phyloP scores from a whole-genome alignment of 2,329 filamentous ascomycete genomes.

The Calonectria pauciramosa region DNA sequence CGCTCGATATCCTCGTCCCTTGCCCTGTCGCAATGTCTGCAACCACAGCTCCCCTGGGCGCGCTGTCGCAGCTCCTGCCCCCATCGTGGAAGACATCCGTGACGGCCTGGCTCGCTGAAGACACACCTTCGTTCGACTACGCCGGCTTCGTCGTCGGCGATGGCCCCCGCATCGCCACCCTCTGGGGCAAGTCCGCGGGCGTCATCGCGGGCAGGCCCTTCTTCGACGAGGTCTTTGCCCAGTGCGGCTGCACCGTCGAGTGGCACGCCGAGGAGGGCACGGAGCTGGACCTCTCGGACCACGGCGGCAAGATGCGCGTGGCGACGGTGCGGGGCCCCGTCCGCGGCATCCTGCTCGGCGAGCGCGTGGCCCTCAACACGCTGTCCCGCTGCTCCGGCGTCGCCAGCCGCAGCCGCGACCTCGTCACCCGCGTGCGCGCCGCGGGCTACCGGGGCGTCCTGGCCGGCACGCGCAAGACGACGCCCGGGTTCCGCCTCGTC shows the following conservation, averaged over 20 bases:
- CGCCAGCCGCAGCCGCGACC: constrained; percentile 75
- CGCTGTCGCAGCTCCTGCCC: constrained; percentile 80
- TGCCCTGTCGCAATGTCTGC: constrained; percentile 30
- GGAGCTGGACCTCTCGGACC: constrained; percentile 70
- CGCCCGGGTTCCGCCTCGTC: constrained; percentile 92
- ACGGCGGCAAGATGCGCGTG: constrained; percentile 68
- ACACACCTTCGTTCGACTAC: constrained; percentile 97
- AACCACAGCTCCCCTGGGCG: constrained; percentile 52
- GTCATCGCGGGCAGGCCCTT: constrained; percentile 94
- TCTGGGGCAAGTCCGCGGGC: constrained; percentile 80
- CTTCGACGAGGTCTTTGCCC: constrained; percentile 92
- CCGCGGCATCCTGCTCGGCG: constrained; percentile 85
- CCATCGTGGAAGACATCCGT: constrained; percentile 86
- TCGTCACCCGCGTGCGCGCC: constrained; percentile 68
- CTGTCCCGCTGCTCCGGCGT: constrained; percentile 93
- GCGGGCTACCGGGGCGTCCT: constrained; percentile 86
- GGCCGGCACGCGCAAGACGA: constrained; percentile 97
- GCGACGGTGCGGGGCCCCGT: constrained; percentile 91
- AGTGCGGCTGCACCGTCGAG: constrained; percentile 90
- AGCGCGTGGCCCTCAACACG: constrained; percentile 92
- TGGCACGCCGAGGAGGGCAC: constrained; percentile 88
- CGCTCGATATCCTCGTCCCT: background rate
- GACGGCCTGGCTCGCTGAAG: constrained; percentile 90
- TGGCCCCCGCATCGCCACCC: constrained; percentile 71
- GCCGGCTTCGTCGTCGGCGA: constrained; percentile 96